A percentile compares a stretch with the other conserved stretches of the same genome.
Conservation (phyloP, 2,329 filamentous ascomycete genomes). For the Chalaropsis thielavioides region DNA sequence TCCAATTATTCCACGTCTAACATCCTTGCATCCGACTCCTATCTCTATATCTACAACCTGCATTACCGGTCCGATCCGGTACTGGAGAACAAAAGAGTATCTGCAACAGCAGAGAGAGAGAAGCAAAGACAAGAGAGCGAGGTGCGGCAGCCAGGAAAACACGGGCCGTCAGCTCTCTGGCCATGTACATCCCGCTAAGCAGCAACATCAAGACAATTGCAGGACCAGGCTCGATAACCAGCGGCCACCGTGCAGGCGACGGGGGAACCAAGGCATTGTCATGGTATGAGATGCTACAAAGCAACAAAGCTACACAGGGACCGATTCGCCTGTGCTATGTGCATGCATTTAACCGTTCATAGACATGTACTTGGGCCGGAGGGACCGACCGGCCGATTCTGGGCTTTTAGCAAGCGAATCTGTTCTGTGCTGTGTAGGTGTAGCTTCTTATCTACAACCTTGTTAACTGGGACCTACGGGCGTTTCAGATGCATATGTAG, state of each 20-base stretch:
- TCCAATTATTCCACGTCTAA: neutral
- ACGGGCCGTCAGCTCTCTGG: neutral
- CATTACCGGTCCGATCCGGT: conserved; percentile 2
- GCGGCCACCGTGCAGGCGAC: neutral
- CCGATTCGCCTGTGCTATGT: too few relatives aligned
- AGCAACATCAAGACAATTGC: too few relatives aligned
- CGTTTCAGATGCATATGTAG: neutral
- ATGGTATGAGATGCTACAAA: neutral
- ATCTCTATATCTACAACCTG: neutral
- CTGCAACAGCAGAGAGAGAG: neutral
- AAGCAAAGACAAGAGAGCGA: neutral
- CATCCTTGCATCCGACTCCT: neutral
- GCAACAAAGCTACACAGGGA: too few relatives aligned
- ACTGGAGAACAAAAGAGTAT: neutral
- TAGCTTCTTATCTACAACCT: neutral
- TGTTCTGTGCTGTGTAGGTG: neutral
- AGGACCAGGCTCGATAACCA: too few relatives aligned
- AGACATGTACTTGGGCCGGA: neutral
- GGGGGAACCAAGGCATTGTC: neutral
- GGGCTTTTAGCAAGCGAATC: too few relatives aligned
- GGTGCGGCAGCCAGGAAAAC: neutral
- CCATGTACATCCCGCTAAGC: too few relatives aligned
- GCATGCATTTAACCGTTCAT: neutral
- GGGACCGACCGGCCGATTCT: neutral
- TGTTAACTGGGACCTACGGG: neutral